A percentile compares a stretch with the other conserved stretches of the same genome.
phyloP scores from a whole-genome alignment of 1,284 basidiomycete genomes.

The Rhodofomes roseus region DNA sequence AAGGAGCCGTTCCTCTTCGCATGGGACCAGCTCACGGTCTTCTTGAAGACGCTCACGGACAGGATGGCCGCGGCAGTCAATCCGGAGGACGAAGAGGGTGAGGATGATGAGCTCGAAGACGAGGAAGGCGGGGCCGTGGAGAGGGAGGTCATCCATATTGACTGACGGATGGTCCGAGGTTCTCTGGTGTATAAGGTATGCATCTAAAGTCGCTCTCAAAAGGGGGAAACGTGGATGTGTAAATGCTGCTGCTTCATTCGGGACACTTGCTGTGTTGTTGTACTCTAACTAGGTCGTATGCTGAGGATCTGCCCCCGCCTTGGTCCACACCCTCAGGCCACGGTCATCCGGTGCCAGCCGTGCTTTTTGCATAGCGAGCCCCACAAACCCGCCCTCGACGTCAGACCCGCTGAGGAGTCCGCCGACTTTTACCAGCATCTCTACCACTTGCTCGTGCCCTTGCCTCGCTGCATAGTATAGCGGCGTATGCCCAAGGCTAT shows the following conservation, averaged over 20 bases:
- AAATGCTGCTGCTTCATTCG: neutral
- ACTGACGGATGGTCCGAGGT: neutral
- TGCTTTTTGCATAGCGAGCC: conserved; percentile 47
- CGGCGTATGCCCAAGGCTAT: conserved; percentile 77
- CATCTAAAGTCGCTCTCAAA: neutral
- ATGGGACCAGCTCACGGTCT: conserved; percentile 58
- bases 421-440: conserved; percentile 69
- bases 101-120: conserved; percentile 31
- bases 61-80: conserved; percentile 31
- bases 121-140: conserved; percentile 18
- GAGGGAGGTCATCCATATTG: neutral
- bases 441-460: conserved; percentile 58
- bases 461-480: conserved; percentile 78
- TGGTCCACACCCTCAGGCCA: conserved; percentile 49
- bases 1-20: conserved; percentile 62
- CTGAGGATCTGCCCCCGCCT: conserved; percentile 31
- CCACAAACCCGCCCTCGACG: conserved; percentile 56
- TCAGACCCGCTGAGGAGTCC: conserved; percentile 69
- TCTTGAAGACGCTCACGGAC: conserved; percentile 55
- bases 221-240: neutral
- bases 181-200: neutral
- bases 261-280: neutral
- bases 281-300: neutral
- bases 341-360: conserved; percentile 38
- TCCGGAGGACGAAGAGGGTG: conserved; percentile 22